Percentiles rank a stretch among this genome's conserved stretches.
Conservation (phyloP, 345 rosid genomes). For the Mallotus nudiflorus region DNA sequence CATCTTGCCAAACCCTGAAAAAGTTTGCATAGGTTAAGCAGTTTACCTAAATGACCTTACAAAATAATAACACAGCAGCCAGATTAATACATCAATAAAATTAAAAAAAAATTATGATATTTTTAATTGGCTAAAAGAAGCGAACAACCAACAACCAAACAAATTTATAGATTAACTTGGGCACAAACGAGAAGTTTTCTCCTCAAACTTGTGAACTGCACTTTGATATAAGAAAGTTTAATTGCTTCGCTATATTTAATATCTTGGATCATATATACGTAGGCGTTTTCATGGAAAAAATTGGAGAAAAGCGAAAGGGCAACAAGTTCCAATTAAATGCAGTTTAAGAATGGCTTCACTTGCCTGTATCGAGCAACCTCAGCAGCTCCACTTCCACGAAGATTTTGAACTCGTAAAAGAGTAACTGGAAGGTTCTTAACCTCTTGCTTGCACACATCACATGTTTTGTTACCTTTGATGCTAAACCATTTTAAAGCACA, state of each 20-base stretch:
- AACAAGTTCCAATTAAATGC: not conserved
- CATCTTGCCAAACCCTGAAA: conserved; percentile 94
- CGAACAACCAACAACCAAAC: too few relatives aligned
- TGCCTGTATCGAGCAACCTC: conserved; percentile 58
- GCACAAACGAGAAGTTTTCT: not conserved
- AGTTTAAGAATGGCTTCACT: conserved; percentile 24
- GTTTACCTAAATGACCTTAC: not conserved
- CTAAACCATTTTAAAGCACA: conserved; percentile 97
- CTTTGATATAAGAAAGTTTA: not conserved
- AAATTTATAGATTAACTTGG: too few relatives aligned
- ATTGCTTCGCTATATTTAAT: not conserved
- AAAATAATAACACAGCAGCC: not conserved
- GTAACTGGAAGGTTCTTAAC: conserved; percentile 92
- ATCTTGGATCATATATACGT: not conserved
- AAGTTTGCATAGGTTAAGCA: conserved; percentile 8
- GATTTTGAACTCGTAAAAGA: conserved; percentile 72
- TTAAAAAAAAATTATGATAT: not conserved
- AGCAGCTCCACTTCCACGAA: conserved; percentile 32
- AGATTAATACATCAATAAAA: not conserved
- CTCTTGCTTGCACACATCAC: conserved; percentile 96
- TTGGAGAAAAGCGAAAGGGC: conserved; percentile 1
- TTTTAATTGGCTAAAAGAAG: not conserved
- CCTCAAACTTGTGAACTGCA: not conserved
- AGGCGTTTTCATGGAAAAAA: not conserved
- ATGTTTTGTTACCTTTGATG: conserved; percentile 91